These are phyloP conservation scores for Pseudonectria buxi DNA, from an alignment of 2,329 filamentous ascomycete species.

Conservation along the genomic window DNA sequence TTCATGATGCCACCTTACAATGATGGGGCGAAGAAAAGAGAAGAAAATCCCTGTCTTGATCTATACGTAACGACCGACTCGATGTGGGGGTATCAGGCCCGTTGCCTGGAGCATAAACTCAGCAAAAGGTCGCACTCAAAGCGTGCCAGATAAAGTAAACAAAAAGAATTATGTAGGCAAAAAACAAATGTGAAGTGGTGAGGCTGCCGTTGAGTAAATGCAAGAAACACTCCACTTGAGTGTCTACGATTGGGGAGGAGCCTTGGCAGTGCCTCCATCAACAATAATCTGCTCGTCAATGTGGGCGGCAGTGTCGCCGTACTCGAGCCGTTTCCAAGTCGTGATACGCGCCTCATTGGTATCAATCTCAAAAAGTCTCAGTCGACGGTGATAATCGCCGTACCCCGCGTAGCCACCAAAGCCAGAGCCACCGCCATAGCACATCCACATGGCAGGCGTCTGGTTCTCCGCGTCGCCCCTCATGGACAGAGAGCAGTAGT, in stretches of 20 bases:
- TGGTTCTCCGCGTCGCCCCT: slow-evolving; percentile 34
- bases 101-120: slow-evolving; percentile 3
- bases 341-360: slow-evolving; percentile 81
- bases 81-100: not conserved
- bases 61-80: slow-evolving; percentile 8
- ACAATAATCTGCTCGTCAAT: slow-evolving; percentile 62
- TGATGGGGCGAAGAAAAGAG: not conserved
- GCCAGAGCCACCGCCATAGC: slow-evolving; percentile 84
- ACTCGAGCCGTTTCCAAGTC: slow-evolving; percentile 87
- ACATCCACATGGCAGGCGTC: slow-evolving; percentile 88
- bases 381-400: slow-evolving; percentile 71
- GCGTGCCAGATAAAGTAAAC: too few relatives aligned
- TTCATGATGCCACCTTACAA: too few relatives aligned
- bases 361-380: slow-evolving; percentile 89
- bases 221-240: not conserved
- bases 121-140: slow-evolving; percentile 1
- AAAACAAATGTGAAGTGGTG: not conserved
- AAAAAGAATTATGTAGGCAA: slow-evolving; percentile 12
- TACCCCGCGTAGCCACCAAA: slow-evolving; percentile 96
- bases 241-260: slow-evolving; percentile 1
- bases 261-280: slow-evolving; percentile 46
- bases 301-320: slow-evolving; percentile 45
- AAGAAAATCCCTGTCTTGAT: slow-evolving; percentile 1
- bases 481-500: slow-evolving; percentile 75
- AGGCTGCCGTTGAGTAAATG: too few relatives aligned